Evolutionary conservation across 176 grass and related monocot species (phyloP).

Genomic region (Coix lacrymajobi): DNA sequence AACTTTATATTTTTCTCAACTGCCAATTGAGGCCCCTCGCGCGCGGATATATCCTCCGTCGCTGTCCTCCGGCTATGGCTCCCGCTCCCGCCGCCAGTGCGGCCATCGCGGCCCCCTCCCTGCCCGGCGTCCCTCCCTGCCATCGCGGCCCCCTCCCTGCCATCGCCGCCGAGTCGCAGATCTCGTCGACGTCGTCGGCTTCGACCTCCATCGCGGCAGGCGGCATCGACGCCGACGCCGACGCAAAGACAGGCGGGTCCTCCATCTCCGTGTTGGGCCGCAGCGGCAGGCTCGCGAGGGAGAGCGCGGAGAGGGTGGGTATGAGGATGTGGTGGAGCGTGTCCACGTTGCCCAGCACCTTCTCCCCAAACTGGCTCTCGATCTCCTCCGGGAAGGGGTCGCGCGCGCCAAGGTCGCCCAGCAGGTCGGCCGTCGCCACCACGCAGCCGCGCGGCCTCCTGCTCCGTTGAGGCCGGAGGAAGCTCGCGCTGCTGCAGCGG

Average conservation of each 20-base stretch:
- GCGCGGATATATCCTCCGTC: too few species aligned
- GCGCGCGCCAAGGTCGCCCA: conserved; percentile 64
- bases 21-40: too few species aligned
- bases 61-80: too few species aligned
- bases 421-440: conserved; percentile 50
- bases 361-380: conserved; percentile 78
- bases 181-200: conserved; percentile 45
- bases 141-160: too few species aligned
- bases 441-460: not conserved
- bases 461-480: not conserved
- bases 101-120: too few species aligned
- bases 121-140: too few species aligned
- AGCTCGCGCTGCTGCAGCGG: not conserved
- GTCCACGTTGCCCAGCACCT: conserved; percentile 65
- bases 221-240: conserved; percentile 4
- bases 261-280: conserved; percentile 17
- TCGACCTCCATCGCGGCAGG: conserved; percentile 37
- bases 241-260: too few species aligned
- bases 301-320: conserved; percentile 67
- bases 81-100: too few species aligned
- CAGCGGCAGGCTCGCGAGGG: conserved; percentile 48
- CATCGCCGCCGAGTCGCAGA: conserved; percentile 32
- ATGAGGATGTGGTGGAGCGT: conserved; percentile 92
- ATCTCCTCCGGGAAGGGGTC: conserved; percentile 89
- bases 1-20: too few species aligned